phyloP scores from a whole-genome alignment of 1,284 basidiomycete genomes.

The Malassezia sp. region DNA sequence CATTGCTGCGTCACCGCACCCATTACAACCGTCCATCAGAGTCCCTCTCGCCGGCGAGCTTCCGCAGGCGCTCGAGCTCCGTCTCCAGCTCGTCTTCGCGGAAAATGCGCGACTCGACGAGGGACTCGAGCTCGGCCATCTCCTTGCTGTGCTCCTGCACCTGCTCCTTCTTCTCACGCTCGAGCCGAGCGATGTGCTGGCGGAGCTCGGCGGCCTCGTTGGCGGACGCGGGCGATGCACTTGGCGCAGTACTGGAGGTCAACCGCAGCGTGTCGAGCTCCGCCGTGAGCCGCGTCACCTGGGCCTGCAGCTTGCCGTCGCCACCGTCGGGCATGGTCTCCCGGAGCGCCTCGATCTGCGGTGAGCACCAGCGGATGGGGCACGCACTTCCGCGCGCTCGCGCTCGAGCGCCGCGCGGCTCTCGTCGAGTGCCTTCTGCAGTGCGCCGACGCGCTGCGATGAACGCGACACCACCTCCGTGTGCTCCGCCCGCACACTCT shows the following conservation, averaged over 20 bases:
- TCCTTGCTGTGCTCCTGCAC: slow-evolving; percentile 27
- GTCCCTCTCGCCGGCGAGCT: too few relatives aligned
- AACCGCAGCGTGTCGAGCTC: slow-evolving; percentile 41
- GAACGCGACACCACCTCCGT: slow-evolving; percentile 51
- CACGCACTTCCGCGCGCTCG: slow-evolving; percentile 83
- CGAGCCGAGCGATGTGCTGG: slow-evolving; percentile 33
- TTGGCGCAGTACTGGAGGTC: slow-evolving; percentile 24
- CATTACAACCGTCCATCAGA: background rate
- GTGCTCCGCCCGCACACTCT: too few relatives aligned
- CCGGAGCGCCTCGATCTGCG: slow-evolving; percentile 69
- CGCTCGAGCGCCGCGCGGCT: slow-evolving; percentile 77
- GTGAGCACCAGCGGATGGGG: too few relatives aligned
- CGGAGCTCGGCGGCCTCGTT: slow-evolving; percentile 42
- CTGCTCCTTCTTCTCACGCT: slow-evolving; percentile 35
- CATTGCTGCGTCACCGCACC: background rate
- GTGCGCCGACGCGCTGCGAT: background rate
- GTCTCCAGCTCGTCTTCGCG: slow-evolving; percentile 32
- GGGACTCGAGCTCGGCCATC: slow-evolving; percentile 33
- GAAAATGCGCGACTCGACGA: slow-evolving; percentile 38
- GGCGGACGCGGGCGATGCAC: slow-evolving; percentile 45
- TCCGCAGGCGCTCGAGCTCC: slow-evolving; percentile 23
- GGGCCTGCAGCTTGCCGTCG: slow-evolving; percentile 29
- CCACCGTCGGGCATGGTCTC: slow-evolving; percentile 49
- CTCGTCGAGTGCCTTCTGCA: slow-evolving; percentile 77
- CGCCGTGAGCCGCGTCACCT: slow-evolving; percentile 53